These are phyloP conservation scores for Raphanus hybrid DNA, from an alignment of 441 rosid genomes.

Conservation along the genomic window DNA sequence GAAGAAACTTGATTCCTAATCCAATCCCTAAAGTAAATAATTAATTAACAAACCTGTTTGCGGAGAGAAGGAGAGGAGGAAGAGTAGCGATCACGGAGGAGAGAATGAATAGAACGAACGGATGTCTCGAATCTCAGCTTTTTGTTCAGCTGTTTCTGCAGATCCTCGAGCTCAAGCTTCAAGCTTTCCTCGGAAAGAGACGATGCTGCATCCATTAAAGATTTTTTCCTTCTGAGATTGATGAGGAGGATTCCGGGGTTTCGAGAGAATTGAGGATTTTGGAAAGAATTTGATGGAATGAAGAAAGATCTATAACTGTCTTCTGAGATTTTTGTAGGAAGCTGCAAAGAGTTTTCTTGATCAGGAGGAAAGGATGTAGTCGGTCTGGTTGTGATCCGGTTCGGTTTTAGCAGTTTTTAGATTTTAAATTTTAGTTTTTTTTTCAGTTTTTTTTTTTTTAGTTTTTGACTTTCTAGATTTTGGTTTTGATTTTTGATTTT, in stretches of 20 bases:
- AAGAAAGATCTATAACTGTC: neutral
- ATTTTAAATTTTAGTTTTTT: too few relatives aligned
- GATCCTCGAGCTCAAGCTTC: constrained; percentile 68
- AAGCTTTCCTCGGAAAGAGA: constrained; percentile 53
- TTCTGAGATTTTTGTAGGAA: constrained; percentile 22
- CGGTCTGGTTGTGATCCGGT: constrained; percentile 10
- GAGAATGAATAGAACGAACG: constrained; percentile 61
- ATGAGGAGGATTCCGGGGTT: neutral
- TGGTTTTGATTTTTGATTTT: too few relatives aligned
- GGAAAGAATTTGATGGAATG: constrained; percentile 9
- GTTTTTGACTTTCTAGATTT: too few relatives aligned
- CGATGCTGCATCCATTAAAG: constrained; percentile 33
- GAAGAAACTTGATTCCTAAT: constrained; percentile 6
- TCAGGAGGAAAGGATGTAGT: constrained; percentile 37
- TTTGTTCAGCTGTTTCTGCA: constrained; percentile 76
- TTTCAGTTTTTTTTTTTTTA: too few relatives aligned
- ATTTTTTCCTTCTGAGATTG: neutral
- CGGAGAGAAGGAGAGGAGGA: constrained; percentile 71
- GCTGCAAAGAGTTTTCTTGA: constrained; percentile 40
- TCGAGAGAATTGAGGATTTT: neutral
- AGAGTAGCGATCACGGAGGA: constrained; percentile 52
- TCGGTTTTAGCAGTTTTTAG: neutral
- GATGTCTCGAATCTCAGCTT: constrained; percentile 80
- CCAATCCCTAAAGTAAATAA: neutral
- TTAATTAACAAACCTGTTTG: constrained; percentile 49